These are phyloP conservation scores for Solanum pimpinellifolium DNA, from an alignment of 257 asterid genomes.

Conservation along the genomic window DNA sequence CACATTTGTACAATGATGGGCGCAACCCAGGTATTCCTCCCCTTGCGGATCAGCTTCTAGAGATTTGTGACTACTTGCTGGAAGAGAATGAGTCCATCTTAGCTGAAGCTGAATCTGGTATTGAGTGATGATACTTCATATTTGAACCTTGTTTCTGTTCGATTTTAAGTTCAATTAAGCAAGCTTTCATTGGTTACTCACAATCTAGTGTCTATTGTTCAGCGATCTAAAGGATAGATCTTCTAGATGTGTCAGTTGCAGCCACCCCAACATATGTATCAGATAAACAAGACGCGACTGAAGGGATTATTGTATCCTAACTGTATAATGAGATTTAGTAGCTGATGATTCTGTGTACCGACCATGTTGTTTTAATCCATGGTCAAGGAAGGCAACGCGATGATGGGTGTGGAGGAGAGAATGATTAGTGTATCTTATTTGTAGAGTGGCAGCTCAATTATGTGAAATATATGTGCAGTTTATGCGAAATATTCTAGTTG, in stretches of 20 bases:
- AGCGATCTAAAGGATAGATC: neutral
- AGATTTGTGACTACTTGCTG: conserved; percentile 75
- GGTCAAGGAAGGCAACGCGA: neutral
- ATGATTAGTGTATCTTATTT: neutral
- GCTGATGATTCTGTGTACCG: neutral
- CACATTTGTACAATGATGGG: conserved; percentile 68
- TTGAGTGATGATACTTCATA: conserved; percentile 12
- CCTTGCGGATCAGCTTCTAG: conserved; percentile 91
- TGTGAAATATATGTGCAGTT: neutral
- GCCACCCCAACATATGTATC: neutral
- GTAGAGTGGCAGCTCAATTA: neutral
- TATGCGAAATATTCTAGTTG: neutral
- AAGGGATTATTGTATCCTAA: neutral
- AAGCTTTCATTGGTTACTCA: neutral
- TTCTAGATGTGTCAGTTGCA: neutral
- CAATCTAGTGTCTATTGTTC: neutral
- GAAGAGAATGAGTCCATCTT: conserved; percentile 34
- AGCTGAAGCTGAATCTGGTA: conserved; percentile 79
- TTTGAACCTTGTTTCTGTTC: neutral
- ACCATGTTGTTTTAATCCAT: neutral
- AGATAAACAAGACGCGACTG: neutral
- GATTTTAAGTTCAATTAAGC: neutral
- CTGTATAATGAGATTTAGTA: neutral
- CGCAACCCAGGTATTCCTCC: conserved; percentile 97
- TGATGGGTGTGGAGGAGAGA: neutral